phyloP scores from a whole-genome alignment of 768 basidiomycete genomes.

The Suillus placidus region DNA sequence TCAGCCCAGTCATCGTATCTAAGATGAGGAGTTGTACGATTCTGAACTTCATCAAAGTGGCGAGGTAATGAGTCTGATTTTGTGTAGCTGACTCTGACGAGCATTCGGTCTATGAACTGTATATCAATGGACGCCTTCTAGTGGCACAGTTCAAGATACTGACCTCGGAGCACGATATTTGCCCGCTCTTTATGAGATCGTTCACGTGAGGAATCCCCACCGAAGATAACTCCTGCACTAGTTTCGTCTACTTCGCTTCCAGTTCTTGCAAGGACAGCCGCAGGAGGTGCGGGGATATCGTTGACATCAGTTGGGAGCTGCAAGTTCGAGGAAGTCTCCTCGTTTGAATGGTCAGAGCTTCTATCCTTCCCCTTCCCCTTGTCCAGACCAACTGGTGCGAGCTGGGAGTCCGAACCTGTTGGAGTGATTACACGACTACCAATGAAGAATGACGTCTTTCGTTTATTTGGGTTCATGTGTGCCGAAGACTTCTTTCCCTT shows the following conservation, averaged over 20 bases:
- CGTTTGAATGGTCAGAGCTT: conserved; percentile 24
- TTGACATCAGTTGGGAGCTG: conserved; percentile 10
- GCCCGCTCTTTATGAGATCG: conserved; percentile 37
- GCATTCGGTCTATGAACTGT: conserved; percentile 76
- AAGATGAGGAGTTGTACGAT: conserved; percentile 64
- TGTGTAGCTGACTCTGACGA: conserved; percentile 74
- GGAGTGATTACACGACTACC: background rate
- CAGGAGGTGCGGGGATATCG: conserved; percentile 53
- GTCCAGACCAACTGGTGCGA: conserved; percentile 6
- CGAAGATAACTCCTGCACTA: conserved; percentile 60
- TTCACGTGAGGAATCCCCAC: conserved; percentile 23
- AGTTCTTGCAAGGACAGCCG: conserved; percentile 66
- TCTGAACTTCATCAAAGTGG: conserved; percentile 66
- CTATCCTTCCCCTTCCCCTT: conserved; percentile 30
- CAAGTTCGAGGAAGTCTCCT: background rate
- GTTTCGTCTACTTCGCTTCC: conserved; percentile 58
- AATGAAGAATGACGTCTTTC: background rate
- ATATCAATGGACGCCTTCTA: conserved; percentile 17
- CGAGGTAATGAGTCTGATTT: conserved; percentile 50
- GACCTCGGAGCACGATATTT: conserved; percentile 78
- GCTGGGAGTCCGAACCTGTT: background rate
- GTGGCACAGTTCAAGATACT: conserved; percentile 15
- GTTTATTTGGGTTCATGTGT: background rate
- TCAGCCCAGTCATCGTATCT: conserved; percentile 75
- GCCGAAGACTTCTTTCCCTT: conserved; percentile 12